phyloP scores from a whole-genome alignment of 106 monocot species.

The Hemerocallis citrina region DNA sequence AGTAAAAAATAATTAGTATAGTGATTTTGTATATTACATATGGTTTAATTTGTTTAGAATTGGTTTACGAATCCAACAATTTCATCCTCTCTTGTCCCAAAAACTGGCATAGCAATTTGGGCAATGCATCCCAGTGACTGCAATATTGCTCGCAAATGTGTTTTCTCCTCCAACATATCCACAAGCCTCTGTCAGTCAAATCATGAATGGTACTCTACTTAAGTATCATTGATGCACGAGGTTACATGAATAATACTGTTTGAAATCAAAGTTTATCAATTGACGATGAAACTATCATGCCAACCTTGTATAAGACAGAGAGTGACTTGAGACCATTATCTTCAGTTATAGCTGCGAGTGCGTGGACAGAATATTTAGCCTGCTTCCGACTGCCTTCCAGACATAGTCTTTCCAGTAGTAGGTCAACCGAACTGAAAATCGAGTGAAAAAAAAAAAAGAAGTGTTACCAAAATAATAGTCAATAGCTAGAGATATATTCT shows the following conservation, averaged over 20 bases:
- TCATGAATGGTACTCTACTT: not conserved
- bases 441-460: conserved; percentile 4
- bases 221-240: not conserved
- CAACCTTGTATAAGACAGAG: conserved; percentile 98
- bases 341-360: conserved; percentile 82
- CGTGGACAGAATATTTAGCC: conserved; percentile 96
- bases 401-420: conserved; percentile 83
- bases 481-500: not conserved
- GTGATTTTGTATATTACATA: too few species aligned
- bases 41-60: too few species aligned
- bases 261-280: not conserved
- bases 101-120: conserved; percentile 92
- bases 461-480: not conserved
- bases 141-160: conserved; percentile 81
- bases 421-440: conserved; percentile 70
- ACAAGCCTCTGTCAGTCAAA: conserved; percentile 70
- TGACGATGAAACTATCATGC: not conserved
- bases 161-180: conserved; percentile 79
- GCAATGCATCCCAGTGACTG: conserved; percentile 97
- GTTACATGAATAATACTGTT: conserved; percentile 1
- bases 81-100: conserved; percentile 96
- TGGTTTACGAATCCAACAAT: conserved; percentile 62
- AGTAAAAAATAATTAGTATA: too few species aligned
- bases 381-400: conserved; percentile 89
- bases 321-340: conserved; percentile 98